Evolutionary conservation across 352 stramenopile species (phyloP).

Genomic region (Aphanomyces astaci): DNA sequence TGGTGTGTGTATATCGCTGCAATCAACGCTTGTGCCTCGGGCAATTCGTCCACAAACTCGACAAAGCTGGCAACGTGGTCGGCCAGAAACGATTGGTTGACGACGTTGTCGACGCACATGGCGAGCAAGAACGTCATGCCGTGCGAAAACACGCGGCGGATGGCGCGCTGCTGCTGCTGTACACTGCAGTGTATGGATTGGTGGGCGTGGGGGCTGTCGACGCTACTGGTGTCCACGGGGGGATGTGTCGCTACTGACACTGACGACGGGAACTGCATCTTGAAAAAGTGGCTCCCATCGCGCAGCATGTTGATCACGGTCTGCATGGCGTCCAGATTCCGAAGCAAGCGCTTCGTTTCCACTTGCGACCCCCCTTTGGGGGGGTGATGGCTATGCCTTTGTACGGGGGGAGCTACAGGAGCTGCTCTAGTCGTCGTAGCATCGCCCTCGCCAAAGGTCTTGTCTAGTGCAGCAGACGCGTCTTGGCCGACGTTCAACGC

Average conservation of each 20-base stretch:
- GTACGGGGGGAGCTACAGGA: too few species aligned
- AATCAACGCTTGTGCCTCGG: slow-evolving; percentile 21
- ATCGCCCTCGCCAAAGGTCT: too few species aligned
- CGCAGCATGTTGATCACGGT: slow-evolving; percentile 57
- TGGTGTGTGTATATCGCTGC: slow-evolving; percentile 44
- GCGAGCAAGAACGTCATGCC: slow-evolving; percentile 46
- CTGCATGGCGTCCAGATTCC: slow-evolving; percentile 48
- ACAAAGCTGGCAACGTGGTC: slow-evolving; percentile 45
- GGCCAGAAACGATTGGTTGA: slow-evolving; percentile 37
- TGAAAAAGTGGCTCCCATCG: slow-evolving; percentile 61
- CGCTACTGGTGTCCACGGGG: not conserved
- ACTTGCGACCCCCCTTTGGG: slow-evolving; percentile 12
- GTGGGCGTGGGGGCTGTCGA: not conserved
- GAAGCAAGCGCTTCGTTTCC: slow-evolving; percentile 46
- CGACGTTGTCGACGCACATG: slow-evolving; percentile 48
- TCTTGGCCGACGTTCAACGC: slow-evolving; percentile 25
- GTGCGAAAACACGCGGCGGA: slow-evolving; percentile 43
- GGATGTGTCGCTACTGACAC: not conserved
- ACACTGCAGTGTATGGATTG: slow-evolving; percentile 29
- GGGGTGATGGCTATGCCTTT: not conserved
- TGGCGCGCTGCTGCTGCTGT: slow-evolving; percentile 42
- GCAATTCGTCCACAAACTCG: slow-evolving; percentile 49
- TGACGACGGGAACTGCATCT: slow-evolving; percentile 34
- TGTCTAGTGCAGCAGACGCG: not conserved
- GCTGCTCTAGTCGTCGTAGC: too few species aligned